Evolutionary conservation across 2,329 filamentous ascomycete genomes (phyloP), one percentile per base, ranked within the genome.

Genomic region (Mycosphaerella sp.): DNA sequence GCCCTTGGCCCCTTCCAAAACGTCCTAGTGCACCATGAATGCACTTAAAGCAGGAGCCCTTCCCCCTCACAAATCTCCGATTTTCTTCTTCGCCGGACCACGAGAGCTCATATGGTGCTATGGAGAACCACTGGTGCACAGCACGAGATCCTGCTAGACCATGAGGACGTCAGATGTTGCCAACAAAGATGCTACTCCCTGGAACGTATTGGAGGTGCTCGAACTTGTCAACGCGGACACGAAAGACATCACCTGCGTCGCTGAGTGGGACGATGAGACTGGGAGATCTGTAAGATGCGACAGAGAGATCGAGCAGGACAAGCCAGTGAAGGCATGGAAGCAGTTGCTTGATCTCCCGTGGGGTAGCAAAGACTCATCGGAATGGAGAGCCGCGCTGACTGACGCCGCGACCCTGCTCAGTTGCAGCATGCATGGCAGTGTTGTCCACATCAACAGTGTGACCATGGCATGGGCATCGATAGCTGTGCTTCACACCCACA

Each of bases 161-260:
- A 42, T 37, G 34, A 42, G 28, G 30, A 34, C 41, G 36, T 14
- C 44, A 14, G 13, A 14, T 49, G 14, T 37, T 13, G 13, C 37
- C 17, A 32, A 32, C 13, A n/a, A 32, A 32, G 30, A 32, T 32
- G 30, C 30, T 32, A 32, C 30, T 10, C 30, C 30, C 13, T 32
- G 30, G 30, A 32, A 32, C 30, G 28, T 34, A 2, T 41, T 49
- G 16, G 21, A 42, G 4, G 45, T 49, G 4, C 39, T 49, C 12
- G 45, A 49, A 28, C 45, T 49, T 10, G 34, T 49, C 37, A 49
- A 49, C 18, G 45, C 18, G n/a, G 45, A 49, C 13, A 28, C 45
- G 27, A 27, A 41, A 12, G 17, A 37, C 12, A 49, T 42, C 17
- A 49, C 45, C n/a, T 49, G 45, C 30, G 45, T 49, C 0, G 40